Evolutionary conservation across 305 asterid species (phyloP).

Genomic region (Solanum hybrid): DNA sequence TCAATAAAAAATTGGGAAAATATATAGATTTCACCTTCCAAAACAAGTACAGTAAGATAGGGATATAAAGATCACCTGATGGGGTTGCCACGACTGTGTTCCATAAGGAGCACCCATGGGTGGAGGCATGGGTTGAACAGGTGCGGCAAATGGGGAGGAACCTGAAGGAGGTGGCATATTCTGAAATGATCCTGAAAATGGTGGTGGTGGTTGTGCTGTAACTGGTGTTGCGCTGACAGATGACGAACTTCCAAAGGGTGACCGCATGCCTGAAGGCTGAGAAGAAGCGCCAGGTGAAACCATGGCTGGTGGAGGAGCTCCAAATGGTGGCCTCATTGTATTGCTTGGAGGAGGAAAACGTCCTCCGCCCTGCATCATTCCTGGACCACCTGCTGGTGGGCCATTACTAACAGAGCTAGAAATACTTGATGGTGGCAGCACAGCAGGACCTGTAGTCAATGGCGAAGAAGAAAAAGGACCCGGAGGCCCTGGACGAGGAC

Average conservation of each 20-base stretch:
- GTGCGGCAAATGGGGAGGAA: conserved; percentile 56
- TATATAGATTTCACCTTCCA: background rate
- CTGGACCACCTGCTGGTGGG: conserved; percentile 47
- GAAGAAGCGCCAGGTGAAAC: conserved; percentile 37
- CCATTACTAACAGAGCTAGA: conserved; percentile 57
- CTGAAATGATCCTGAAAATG: conserved; percentile 31
- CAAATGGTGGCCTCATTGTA: conserved; percentile 38
- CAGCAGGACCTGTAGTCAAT: conserved; percentile 27
- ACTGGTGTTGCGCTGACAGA: conserved; percentile 26
- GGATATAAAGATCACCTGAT: conserved; percentile 45
- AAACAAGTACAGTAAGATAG: background rate
- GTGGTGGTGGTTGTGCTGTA: conserved; percentile 52
- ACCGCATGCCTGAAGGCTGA: conserved; percentile 49
- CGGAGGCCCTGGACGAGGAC: conserved; percentile 36
- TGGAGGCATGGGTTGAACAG: conserved; percentile 45
- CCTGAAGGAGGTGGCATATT: conserved; percentile 49
- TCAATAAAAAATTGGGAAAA: background rate
- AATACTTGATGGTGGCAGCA: conserved; percentile 30
- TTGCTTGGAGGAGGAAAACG: conserved; percentile 54
- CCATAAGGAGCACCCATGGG: conserved; percentile 54
- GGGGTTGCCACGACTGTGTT: conserved; percentile 69
- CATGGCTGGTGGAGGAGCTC: conserved; percentile 51
- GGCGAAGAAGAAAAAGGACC: conserved; percentile 43
- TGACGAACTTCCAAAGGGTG: conserved; percentile 64
- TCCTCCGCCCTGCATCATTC: conserved; percentile 40